Evolutionary conservation across 495 filamentous ascomycete species (phyloP).

Genomic region (Cercophora newfieldiana): DNA sequence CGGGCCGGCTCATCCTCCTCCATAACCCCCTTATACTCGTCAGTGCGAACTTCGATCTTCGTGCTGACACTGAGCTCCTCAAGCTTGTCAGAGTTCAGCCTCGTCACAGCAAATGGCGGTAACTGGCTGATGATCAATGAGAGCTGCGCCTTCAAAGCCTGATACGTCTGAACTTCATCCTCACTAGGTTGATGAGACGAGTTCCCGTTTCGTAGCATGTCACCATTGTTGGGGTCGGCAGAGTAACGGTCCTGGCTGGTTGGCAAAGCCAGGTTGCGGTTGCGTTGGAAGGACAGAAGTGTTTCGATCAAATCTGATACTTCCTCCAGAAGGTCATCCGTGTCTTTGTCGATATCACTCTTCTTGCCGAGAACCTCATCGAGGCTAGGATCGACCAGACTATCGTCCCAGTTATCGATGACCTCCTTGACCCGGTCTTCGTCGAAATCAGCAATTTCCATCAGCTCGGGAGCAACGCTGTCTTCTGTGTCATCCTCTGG

Average conservation of each 20-base stretch:
- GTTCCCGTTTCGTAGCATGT: constrained; percentile 52
- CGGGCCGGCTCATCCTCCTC: constrained; percentile 72
- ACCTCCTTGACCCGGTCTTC: constrained; percentile 48
- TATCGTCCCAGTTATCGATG: constrained; percentile 52
- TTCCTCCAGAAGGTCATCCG: constrained; percentile 72
- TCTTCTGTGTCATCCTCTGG: constrained; percentile 41
- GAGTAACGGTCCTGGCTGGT: constrained; percentile 50
- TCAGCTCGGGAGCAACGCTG: constrained; percentile 15
- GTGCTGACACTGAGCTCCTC: constrained; percentile 79
- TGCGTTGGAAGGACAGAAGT: constrained; percentile 81
- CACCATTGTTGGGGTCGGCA: constrained; percentile 50
- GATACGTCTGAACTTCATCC: constrained; percentile 72
- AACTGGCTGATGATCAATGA: constrained; percentile 68
- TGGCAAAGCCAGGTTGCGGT: constrained; percentile 66
- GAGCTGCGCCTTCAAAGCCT: constrained; percentile 72
- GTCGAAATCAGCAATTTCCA: constrained; percentile 40
- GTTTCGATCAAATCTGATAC: constrained; percentile 84
- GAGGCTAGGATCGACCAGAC: constrained; percentile 49
- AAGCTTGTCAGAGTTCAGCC: constrained; percentile 80
- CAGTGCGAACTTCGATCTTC: constrained; percentile 70
- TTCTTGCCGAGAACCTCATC: constrained; percentile 53
- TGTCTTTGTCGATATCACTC: constrained; percentile 58
- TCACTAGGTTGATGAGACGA: constrained; percentile 52
- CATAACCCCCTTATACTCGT: constrained; percentile 76
- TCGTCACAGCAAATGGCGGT: constrained; percentile 83